Evolutionary conservation across 768 basidiomycete species (phyloP).

Genomic region (Mycena galericulata): DNA sequence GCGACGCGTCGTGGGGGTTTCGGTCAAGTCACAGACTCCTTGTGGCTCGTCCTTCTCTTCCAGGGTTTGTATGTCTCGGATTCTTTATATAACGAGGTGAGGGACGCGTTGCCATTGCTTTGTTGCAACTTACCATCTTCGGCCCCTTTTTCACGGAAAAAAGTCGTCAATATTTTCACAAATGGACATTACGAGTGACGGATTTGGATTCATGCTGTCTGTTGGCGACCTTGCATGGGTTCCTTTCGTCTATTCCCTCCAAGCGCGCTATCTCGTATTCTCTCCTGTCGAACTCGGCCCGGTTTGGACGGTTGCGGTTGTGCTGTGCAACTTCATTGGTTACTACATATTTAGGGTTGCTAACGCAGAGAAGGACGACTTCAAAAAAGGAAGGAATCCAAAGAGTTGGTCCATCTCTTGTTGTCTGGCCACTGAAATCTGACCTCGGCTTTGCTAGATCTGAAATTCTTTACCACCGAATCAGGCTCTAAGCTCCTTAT

Average conservation of each 20-base stretch:
- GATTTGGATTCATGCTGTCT: slow-evolving; percentile 98
- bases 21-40: slow-evolving; percentile 81
- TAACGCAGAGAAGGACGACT: slow-evolving; percentile 96
- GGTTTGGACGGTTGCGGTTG: slow-evolving; percentile 64
- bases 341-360: slow-evolving; percentile 92
- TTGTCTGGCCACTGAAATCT: slow-evolving; percentile 13
- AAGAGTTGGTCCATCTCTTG: slow-evolving; percentile 72
- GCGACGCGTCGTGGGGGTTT: slow-evolving; percentile 82
- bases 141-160: no score
- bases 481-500: slow-evolving; percentile 92
- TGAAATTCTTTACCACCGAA: slow-evolving; percentile 83
- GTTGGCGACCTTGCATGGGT: slow-evolving; percentile 95
- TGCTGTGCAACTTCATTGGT: slow-evolving; percentile 76
- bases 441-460: slow-evolving; percentile 58
- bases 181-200: slow-evolving; percentile 98
- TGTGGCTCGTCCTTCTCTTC: slow-evolving; percentile 90
- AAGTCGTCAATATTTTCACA: slow-evolving; percentile 93
- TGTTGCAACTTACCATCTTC: neutral
- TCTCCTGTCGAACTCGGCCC: slow-evolving; percentile 83
- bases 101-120: slow-evolving; percentile 19
- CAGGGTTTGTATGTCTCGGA: slow-evolving; percentile 91
- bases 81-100: slow-evolving; percentile 89
- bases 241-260: slow-evolving; percentile 93
- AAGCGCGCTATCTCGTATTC: slow-evolving; percentile 96
- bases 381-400: slow-evolving; percentile 92